Conservation (phyloP, 306 rosid species). For the Rosa lucieae region DNA sequence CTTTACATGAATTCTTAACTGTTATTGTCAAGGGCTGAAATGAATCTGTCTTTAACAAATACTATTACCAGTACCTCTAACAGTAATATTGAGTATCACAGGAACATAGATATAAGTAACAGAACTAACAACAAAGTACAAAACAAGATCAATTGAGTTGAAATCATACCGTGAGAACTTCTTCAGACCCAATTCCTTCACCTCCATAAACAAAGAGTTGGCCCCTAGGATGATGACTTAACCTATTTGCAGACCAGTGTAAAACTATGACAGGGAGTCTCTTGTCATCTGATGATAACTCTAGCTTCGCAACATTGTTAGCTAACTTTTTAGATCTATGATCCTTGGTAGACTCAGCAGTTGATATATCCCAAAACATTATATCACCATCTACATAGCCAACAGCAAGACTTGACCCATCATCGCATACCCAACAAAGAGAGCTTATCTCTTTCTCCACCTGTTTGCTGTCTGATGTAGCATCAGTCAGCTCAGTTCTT, state of each 20-base stretch:
- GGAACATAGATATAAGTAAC: slow-evolving; percentile 23
- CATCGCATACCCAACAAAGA: slow-evolving; percentile 80
- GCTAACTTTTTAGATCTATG: slow-evolving; percentile 39
- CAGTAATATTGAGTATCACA: slow-evolving; percentile 3
- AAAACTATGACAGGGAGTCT: slow-evolving; percentile 75
- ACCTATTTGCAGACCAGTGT: slow-evolving; percentile 55
- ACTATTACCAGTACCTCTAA: background rate
- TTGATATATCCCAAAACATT: slow-evolving; percentile 76
- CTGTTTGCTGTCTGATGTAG: slow-evolving; percentile 41
- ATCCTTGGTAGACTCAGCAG: slow-evolving; percentile 38
- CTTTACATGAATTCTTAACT: background rate
- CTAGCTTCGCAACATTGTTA: slow-evolving; percentile 66
- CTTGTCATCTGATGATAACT: slow-evolving; percentile 60
- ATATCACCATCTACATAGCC: slow-evolving; percentile 94
- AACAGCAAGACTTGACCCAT: slow-evolving; percentile 71
- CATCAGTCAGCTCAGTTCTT: slow-evolving; percentile 39
- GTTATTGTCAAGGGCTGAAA: background rate
- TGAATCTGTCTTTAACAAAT: background rate
- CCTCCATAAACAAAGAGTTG: slow-evolving; percentile 87
- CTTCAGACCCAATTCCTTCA: slow-evolving; percentile 77
- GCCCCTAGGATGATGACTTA: slow-evolving; percentile 42
- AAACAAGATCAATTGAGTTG: slow-evolving; percentile 25
- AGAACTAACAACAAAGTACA: background rate
- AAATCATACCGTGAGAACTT: slow-evolving; percentile 67
- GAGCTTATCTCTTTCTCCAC: slow-evolving; percentile 78